A percentile compares a stretch with the other conserved stretches of the same genome.
These are phyloP conservation scores for Sporothrix variecibatus DNA, from an alignment of 2,329 filamentous ascomycete genomes.

Conservation along the genomic window DNA sequence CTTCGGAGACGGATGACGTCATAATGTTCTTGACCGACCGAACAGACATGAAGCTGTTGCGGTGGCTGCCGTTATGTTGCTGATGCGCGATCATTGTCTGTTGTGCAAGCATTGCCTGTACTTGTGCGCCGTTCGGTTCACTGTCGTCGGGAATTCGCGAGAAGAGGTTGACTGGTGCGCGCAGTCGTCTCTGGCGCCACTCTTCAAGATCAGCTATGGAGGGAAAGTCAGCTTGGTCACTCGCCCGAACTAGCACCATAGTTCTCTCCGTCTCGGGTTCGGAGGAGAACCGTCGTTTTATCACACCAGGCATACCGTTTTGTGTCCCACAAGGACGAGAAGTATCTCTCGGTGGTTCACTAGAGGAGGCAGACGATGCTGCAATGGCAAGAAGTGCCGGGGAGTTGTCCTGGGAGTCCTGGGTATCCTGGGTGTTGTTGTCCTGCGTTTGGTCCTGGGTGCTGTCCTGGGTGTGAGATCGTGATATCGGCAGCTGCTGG, in stretches of 20 bases:
- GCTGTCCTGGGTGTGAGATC: slow-evolving; percentile 8
- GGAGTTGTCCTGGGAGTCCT: slow-evolving; percentile 26
- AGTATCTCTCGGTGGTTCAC: background rate
- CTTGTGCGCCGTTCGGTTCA: background rate
- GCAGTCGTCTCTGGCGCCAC: background rate
- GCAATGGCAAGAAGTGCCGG: background rate
- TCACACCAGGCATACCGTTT: background rate
- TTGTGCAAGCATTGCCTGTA: background rate
- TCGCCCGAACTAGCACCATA: background rate
- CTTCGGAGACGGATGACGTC: slow-evolving; percentile 54
- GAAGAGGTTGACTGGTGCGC: background rate
- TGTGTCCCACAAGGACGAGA: background rate
- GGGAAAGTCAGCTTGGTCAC: background rate
- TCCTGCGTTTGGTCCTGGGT: background rate
- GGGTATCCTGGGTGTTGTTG: background rate
- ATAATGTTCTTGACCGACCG: slow-evolving; percentile 54
- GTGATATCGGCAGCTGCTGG: slow-evolving; percentile 33
- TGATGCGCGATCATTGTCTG: background rate
- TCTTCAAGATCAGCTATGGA: background rate
- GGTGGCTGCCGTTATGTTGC: slow-evolving; percentile 34
- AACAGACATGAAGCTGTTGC: slow-evolving; percentile 54
- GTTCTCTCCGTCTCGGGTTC: background rate
- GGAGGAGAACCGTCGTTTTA: background rate
- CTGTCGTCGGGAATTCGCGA: background rate
- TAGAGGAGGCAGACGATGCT: background rate